Conservation (phyloP, 148 eudicot species). For the Chenopodium berlandieri region DNA sequence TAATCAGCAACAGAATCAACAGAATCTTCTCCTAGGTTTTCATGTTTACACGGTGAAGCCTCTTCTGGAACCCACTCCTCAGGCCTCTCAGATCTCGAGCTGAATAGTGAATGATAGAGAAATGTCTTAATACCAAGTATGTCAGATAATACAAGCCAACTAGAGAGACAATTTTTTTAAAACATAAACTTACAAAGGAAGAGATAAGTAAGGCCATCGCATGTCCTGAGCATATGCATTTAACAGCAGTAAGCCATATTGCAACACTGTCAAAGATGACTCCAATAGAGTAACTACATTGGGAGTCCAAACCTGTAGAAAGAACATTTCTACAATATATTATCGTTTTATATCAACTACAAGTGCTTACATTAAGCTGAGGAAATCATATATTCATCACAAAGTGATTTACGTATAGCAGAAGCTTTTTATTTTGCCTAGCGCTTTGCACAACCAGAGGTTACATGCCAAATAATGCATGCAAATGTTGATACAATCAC, state of each 20-base stretch:
- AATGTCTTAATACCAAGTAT: not conserved
- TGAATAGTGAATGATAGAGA: constrained; percentile 36
- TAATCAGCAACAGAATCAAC: constrained; percentile 38
- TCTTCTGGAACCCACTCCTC: constrained; percentile 88
- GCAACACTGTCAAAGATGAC: constrained; percentile 74
- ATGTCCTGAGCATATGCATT: constrained; percentile 95
- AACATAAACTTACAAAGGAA: constrained; percentile 64
- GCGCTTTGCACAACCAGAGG: not conserved
- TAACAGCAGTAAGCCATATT: constrained; percentile 65
- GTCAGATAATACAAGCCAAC: not conserved
- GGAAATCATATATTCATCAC: not conserved
- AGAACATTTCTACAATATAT: not conserved
- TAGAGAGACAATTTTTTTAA: not conserved
- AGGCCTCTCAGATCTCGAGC: constrained; percentile 72
- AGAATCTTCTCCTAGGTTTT: constrained; percentile 22
- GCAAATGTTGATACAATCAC: not conserved
- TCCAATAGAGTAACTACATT: constrained; percentile 75
- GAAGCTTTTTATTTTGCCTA: not conserved
- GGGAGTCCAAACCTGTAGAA: constrained; percentile 82
- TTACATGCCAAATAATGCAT: not conserved
- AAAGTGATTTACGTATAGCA: not conserved
- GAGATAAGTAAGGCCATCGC: constrained; percentile 82
- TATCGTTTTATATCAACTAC: not conserved
- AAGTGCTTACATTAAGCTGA: not conserved
- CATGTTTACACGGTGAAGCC: constrained; percentile 30